phyloP scores from a whole-genome alignment of 2,329 filamentous ascomycete species.

The Colletotrichum euphorbiae region DNA sequence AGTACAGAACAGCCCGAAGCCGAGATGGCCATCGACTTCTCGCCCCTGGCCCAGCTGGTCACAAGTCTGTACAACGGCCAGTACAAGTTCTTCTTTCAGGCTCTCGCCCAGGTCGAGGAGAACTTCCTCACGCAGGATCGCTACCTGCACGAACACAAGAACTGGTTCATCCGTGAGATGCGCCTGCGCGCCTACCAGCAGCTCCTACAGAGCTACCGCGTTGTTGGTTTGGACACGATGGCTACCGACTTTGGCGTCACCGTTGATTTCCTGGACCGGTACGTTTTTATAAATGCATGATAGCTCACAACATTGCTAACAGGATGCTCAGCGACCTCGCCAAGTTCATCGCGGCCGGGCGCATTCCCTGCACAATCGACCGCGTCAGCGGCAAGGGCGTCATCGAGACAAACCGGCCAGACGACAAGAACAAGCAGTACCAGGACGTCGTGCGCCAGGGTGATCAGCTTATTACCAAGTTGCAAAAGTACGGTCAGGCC shows the following conservation, averaged over 20 bases:
- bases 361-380: slow-evolving; percentile 97
- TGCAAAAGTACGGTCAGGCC: slow-evolving; percentile 98
- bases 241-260: slow-evolving; percentile 96
- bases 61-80: slow-evolving; percentile 92
- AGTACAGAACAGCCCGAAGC: slow-evolving; percentile 78
- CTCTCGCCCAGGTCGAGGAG: slow-evolving; percentile 90
- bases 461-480: slow-evolving; percentile 96
- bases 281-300: slow-evolving; percentile 51
- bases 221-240: slow-evolving; percentile 98
- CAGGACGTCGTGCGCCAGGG: slow-evolving; percentile 97
- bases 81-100: slow-evolving; percentile 94
- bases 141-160: slow-evolving; percentile 94
- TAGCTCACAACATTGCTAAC: background rate
- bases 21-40: slow-evolving; percentile 89
- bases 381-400: slow-evolving; percentile 95
- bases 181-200: slow-evolving; percentile 95
- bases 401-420: slow-evolving; percentile 97
- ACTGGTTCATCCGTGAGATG: slow-evolving; percentile 99
- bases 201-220: slow-evolving; percentile 94
- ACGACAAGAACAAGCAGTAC: slow-evolving; percentile 99
- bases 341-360: slow-evolving; percentile 94
- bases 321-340: slow-evolving; percentile 78
- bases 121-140: slow-evolving; percentile 94
- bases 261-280: slow-evolving; percentile 96
- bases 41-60: slow-evolving; percentile 86